Evolutionary conservation across 2,329 filamentous ascomycete genomes (phyloP).

Genomic region (Blumeriella jaapii): DNA sequence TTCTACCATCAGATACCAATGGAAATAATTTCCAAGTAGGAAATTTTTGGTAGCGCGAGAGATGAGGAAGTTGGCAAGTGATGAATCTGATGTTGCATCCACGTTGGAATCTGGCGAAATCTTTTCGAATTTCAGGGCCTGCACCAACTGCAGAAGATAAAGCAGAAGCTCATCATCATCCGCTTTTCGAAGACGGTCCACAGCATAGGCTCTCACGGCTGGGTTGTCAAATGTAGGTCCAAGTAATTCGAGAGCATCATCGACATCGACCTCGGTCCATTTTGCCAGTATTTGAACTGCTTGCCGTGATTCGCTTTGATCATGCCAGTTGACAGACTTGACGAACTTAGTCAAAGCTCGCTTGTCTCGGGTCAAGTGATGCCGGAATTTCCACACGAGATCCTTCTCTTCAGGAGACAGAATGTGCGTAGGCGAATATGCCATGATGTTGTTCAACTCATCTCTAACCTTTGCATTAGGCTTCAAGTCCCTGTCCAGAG

Average conservation of each 20-base stretch:
- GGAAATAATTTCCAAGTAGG: constrained; percentile 83
- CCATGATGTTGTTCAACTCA: constrained; percentile 81
- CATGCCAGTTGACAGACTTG: constrained; percentile 92
- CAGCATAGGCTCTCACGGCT: constrained; percentile 82
- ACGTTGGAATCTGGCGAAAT: constrained; percentile 51
- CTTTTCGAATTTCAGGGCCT: constrained; percentile 88
- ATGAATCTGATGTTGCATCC: constrained; percentile 62
- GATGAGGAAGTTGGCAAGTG: constrained; percentile 80
- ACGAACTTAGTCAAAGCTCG: constrained; percentile 90
- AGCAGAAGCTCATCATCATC: constrained; percentile 85
- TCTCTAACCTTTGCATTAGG: constrained; percentile 93
- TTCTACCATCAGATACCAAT: constrained; percentile 99
- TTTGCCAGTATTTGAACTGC: constrained; percentile 81
- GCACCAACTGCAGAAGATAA: constrained; percentile 87
- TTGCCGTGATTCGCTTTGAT: constrained; percentile 73
- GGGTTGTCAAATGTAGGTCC: constrained; percentile 86
- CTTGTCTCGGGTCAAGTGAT: constrained; percentile 88
- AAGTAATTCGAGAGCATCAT: constrained; percentile 87
- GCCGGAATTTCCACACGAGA: constrained; percentile 92
- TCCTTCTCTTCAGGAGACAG: constrained; percentile 88
- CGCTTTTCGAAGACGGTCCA: constrained; percentile 80
- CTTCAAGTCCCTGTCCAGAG: constrained; percentile 87
- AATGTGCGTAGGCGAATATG: constrained; percentile 83
- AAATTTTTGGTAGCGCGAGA: constrained; percentile 80
- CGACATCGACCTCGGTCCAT: constrained; percentile 95